Conservation (phyloP, 2,329 filamentous ascomycete genomes). For the Sphaerulina vaccinii region DNA sequence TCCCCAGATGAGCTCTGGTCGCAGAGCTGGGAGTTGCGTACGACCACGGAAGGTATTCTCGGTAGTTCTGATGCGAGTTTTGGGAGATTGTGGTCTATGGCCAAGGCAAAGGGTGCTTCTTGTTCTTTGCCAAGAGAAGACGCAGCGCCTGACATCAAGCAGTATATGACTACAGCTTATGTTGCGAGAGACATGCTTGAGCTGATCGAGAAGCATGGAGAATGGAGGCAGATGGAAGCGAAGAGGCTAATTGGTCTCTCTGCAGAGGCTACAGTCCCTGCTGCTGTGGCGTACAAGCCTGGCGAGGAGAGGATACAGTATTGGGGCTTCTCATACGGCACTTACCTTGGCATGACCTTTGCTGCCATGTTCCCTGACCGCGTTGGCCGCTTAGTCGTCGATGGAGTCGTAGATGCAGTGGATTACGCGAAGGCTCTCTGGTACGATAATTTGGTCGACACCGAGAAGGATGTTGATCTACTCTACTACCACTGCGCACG, state of each 20-base stretch:
- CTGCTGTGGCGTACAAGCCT: background rate
- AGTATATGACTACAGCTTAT: conserved; percentile 48
- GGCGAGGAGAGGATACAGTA: conserved; percentile 39
- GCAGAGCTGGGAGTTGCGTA: conserved; percentile 41
- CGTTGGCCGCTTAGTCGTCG: conserved; percentile 42
- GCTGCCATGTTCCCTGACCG: conserved; percentile 43
- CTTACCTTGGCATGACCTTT: conserved; percentile 44
- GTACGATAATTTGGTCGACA: conserved; percentile 44
- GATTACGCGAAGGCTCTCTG: conserved; percentile 40
- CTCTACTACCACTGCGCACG: conserved; percentile 49
- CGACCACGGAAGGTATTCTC: conserved; percentile 38
- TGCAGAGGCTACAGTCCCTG: too few species aligned
- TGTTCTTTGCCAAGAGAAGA: conserved; percentile 31
- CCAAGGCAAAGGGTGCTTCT: conserved; percentile 35
- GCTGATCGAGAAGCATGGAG: conserved; percentile 45
- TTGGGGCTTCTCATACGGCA: conserved; percentile 49
- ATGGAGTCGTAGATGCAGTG: conserved; percentile 48
- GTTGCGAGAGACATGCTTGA: conserved; percentile 53
- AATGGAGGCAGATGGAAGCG: conserved; percentile 34
- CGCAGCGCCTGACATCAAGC: conserved; percentile 40
- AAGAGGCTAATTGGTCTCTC: too few species aligned
- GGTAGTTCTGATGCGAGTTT: conserved; percentile 42
- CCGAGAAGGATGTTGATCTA: conserved; percentile 43
- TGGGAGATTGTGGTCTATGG: conserved; percentile 45
- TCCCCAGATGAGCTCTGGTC: conserved; percentile 33